Evolutionary conservation across 768 basidiomycete species (phyloP).

Genomic region (Boletellus emodensis): DNA sequence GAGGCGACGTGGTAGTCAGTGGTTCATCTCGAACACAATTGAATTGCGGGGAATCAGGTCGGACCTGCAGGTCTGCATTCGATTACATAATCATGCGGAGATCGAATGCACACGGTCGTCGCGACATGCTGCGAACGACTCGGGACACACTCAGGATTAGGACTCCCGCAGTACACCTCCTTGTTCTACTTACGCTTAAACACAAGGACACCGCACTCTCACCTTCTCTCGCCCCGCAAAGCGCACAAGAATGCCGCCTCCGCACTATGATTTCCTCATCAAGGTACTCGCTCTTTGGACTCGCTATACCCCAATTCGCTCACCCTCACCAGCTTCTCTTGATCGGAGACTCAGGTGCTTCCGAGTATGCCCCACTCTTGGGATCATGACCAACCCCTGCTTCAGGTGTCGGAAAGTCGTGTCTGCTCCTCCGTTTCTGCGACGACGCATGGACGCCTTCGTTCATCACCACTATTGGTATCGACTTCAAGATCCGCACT

Average conservation of each 20-base stretch:
- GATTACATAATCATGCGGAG: conserved; percentile 23
- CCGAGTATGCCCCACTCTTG: background rate
- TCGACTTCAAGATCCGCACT: conserved; percentile 99
- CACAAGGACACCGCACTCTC: background rate
- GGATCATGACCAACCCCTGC: conserved; percentile 11
- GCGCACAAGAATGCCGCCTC: conserved; percentile 65
- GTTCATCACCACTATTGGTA: conserved; percentile 99
- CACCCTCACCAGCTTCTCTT: conserved; percentile 65
- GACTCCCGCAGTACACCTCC: background rate
- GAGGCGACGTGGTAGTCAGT: too few relatives aligned
- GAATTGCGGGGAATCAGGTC: too few relatives aligned
- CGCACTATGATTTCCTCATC: conserved; percentile 97
- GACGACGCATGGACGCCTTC: conserved; percentile 99
- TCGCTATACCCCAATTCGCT: background rate
- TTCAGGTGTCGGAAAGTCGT: conserved; percentile 92
- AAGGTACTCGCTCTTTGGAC: conserved; percentile 48
- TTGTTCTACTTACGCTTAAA: background rate
- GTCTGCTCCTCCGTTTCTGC: conserved; percentile 93
- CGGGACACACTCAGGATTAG: too few relatives aligned
- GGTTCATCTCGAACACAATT: too few relatives aligned
- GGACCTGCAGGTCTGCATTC: too few relatives aligned
- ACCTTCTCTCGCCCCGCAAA: background rate
- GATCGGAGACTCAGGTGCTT: conserved; percentile 89
- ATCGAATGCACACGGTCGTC: background rate
- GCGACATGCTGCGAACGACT: background rate